Evolutionary conservation across 176 grass and related monocot species (phyloP).

Genomic region (Luzula sylvatica): DNA sequence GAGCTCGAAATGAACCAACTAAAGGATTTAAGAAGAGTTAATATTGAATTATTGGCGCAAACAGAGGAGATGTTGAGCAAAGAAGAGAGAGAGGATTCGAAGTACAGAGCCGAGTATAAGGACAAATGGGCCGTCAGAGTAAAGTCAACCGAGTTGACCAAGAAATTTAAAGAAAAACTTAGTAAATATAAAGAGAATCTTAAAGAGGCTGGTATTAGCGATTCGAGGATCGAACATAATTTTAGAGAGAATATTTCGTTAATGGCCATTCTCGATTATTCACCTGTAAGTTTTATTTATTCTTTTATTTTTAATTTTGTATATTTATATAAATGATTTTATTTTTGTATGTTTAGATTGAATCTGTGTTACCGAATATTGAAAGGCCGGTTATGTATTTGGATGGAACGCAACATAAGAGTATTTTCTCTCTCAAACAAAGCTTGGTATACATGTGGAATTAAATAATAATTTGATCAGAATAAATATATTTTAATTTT

Average conservation of each 20-base stretch:
- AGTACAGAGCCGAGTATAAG: slow-evolving; percentile 23
- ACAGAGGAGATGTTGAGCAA: slow-evolving; percentile 27
- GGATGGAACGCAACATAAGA: slow-evolving; percentile 24
- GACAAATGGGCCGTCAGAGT: slow-evolving; percentile 20
- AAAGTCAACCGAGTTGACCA: slow-evolving; percentile 22
- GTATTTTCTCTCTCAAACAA: slow-evolving; percentile 24
- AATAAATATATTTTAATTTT: not conserved
- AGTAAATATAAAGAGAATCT: slow-evolving; percentile 26
- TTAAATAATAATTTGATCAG: not conserved
- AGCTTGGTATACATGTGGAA: slow-evolving; percentile 21
- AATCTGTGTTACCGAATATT: slow-evolving; percentile 25
- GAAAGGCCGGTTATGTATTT: slow-evolving; percentile 20
- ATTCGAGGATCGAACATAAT: slow-evolving; percentile 16
- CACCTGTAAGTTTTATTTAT: slow-evolving; percentile 20
- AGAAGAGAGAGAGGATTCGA: slow-evolving; percentile 25
- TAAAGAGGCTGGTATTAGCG: slow-evolving; percentile 27
- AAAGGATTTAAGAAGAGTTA: slow-evolving; percentile 34
- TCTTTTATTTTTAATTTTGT: not conserved
- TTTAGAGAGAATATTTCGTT: slow-evolving; percentile 13
- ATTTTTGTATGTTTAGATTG: slow-evolving; percentile 18
- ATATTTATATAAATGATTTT: not conserved
- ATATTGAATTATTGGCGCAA: slow-evolving; percentile 27
- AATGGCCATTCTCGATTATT: slow-evolving; percentile 27
- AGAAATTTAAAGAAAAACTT: slow-evolving; percentile 23
- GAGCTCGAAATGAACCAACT: slow-evolving; percentile 28